These are phyloP conservation scores for Cyphellophora europaea DNA, from an alignment of 2,329 filamentous ascomycete species.

Conservation along the genomic window DNA sequence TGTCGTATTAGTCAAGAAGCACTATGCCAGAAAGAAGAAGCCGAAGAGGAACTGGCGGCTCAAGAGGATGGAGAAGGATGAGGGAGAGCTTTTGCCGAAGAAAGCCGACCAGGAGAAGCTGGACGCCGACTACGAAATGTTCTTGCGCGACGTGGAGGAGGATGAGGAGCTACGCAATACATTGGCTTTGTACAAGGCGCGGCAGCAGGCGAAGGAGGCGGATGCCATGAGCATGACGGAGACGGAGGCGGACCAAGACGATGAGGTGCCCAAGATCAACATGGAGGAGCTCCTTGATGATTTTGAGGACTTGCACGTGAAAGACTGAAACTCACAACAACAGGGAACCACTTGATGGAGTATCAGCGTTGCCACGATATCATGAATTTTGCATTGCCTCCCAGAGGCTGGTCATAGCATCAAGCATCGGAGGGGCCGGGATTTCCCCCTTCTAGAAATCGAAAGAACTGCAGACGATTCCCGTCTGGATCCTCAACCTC, in stretches of 20 bases:
- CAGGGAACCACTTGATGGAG: too few species aligned
- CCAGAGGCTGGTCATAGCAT: too few species aligned
- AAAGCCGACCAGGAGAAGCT: constrained; percentile 81
- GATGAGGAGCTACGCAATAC: constrained; percentile 79
- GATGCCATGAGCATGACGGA: constrained; percentile 38
- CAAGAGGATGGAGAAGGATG: constrained; percentile 84
- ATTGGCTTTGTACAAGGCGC: constrained; percentile 72
- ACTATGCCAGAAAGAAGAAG: constrained; percentile 81
- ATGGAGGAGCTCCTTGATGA: constrained; percentile 83
- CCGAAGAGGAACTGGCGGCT: constrained; percentile 82
- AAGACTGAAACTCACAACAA: constrained; percentile 34
- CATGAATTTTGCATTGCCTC: too few species aligned
- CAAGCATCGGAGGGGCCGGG: constrained; percentile 4
- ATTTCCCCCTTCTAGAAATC: constrained; percentile 14
- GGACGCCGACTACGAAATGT: constrained; percentile 93
- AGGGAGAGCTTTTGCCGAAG: constrained; percentile 76
- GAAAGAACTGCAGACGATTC: constrained; percentile 13
- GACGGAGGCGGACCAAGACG: constrained; percentile 52
- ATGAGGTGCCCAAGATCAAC: constrained; percentile 59
- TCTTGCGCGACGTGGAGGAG: constrained; percentile 93
- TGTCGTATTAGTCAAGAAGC: constrained; percentile 93
- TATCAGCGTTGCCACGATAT: too few species aligned
- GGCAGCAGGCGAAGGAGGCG: constrained; percentile 45
- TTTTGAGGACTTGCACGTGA: constrained; percentile 77
- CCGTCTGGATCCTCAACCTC: constrained; percentile 10